These are phyloP conservation scores for Tagetes erecta DNA, from an alignment of 129 eudicot genomes.

Conservation along the genomic window DNA sequence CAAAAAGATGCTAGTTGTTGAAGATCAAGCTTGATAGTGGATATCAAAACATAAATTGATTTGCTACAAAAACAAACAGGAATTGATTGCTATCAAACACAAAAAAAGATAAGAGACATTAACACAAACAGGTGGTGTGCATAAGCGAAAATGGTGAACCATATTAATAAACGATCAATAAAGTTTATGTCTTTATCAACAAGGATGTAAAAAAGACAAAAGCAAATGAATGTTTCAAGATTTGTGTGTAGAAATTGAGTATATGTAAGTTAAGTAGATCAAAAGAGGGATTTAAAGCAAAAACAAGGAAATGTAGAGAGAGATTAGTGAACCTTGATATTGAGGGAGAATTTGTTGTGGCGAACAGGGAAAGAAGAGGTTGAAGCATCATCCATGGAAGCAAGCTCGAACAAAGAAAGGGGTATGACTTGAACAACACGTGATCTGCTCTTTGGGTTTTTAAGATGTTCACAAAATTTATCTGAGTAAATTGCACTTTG, in stretches of 20 bases:
- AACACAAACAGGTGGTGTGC: constrained; percentile 42
- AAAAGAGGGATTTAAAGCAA: constrained; percentile 9
- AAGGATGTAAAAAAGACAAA: background rate
- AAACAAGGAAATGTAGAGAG: background rate
- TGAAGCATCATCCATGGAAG: constrained; percentile 41
- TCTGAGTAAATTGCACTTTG: too few species aligned
- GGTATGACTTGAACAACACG: background rate
- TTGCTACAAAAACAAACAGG: background rate
- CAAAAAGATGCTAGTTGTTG: background rate
- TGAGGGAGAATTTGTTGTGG: constrained; percentile 46
- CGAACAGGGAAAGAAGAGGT: constrained; percentile 57
- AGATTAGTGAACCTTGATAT: constrained; percentile 34
- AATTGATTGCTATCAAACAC: background rate
- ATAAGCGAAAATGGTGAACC: background rate
- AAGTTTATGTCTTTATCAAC: background rate
- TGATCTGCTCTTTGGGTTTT: background rate
- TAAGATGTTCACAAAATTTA: background rate
- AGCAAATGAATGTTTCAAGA: background rate
- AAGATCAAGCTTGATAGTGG: background rate
- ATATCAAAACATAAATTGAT: constrained; percentile 7
- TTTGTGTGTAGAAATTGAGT: background rate
- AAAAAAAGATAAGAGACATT: constrained; percentile 4
- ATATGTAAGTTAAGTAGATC: constrained; percentile 3
- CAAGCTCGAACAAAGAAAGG: constrained; percentile 1
- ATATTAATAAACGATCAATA: constrained; percentile 13